Percentiles rank a stretch among this genome's conserved stretches.
phyloP scores from a whole-genome alignment of 768 basidiomycete species.

The Serendipita sp. region DNA sequence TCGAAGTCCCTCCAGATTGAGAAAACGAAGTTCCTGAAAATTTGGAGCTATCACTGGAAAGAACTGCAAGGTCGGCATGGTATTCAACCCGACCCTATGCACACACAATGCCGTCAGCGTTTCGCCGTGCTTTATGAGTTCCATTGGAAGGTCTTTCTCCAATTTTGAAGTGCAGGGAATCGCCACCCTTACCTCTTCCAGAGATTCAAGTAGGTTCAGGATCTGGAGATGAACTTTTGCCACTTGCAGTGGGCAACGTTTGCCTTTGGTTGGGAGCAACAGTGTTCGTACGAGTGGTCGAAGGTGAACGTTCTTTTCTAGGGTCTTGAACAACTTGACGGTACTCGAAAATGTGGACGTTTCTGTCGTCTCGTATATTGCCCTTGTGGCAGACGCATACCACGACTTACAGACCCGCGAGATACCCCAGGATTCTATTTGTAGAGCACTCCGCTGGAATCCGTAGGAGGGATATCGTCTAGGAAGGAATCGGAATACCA shows the following conservation, averaged over 20 bases:
- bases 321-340: neutral
- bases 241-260: neutral
- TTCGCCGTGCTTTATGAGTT: neutral
- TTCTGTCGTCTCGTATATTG: neutral
- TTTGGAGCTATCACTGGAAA: neutral
- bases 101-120: neutral
- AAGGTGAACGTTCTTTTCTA: neutral
- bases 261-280: neutral
- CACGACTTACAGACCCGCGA: neutral
- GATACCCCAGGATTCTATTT: too few relatives aligned
- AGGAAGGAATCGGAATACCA: too few relatives aligned
- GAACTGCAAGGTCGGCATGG: neutral
- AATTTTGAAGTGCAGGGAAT: neutral
- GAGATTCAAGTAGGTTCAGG: neutral
- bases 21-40: neutral
- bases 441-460: too few relatives aligned
- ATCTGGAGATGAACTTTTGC: neutral
- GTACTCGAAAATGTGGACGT: neutral
- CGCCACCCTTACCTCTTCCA: neutral
- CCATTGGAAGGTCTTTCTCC: neutral
- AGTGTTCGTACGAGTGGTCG: neutral
- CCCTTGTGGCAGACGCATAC: neutral
- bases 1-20: neutral
- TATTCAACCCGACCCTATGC: neutral
- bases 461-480: too few relatives aligned